A percentile compares a stretch with the other conserved stretches of the same genome.
Conservation (phyloP, 192 early-diverging fungal genomes). For the Backusella sp. region DNA sequence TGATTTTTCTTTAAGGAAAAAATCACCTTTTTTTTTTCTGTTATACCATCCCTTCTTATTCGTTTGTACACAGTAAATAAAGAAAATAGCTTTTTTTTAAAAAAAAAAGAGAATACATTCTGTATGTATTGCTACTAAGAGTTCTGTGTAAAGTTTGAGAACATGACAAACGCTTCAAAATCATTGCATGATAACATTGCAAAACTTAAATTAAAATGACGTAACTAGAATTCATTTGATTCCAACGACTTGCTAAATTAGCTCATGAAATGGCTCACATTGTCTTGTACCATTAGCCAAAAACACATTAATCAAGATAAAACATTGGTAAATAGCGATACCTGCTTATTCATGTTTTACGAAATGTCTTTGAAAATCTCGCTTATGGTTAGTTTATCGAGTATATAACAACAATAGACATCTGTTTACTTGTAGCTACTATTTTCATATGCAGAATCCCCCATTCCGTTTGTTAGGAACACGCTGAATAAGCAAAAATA, state of each 20-base stretch:
- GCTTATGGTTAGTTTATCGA: too few species aligned
- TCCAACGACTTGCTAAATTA: too few species aligned
- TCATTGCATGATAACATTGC: background rate
- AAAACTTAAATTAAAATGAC: background rate
- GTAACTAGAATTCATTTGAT: background rate
- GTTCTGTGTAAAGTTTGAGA: slow-evolving; percentile 49
- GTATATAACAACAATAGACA: too few species aligned
- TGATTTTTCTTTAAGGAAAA: background rate
- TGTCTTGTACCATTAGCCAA: too few species aligned
- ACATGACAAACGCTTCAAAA: slow-evolving; percentile 60
- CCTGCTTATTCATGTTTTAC: too few species aligned
- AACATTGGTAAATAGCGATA: too few species aligned
- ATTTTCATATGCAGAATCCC: background rate
- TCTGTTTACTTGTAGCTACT: too few species aligned
- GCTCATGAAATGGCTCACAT: too few species aligned
- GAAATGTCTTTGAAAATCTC: too few species aligned
- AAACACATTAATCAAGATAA: too few species aligned
- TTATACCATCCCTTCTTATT: slow-evolving; percentile 1
- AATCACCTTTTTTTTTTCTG: background rate
- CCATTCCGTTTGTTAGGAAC: background rate
- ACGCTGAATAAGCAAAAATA: slow-evolving; percentile 1
- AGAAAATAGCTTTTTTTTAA: background rate
- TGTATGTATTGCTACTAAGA: too few species aligned
- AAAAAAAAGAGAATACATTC: background rate
- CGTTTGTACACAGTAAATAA: slow-evolving; percentile 1